Evolutionary conservation across 352 stramenopile species (phyloP), one percentile per base, ranked within the genome.

Genomic region (Pythium insidiosum): DNA sequence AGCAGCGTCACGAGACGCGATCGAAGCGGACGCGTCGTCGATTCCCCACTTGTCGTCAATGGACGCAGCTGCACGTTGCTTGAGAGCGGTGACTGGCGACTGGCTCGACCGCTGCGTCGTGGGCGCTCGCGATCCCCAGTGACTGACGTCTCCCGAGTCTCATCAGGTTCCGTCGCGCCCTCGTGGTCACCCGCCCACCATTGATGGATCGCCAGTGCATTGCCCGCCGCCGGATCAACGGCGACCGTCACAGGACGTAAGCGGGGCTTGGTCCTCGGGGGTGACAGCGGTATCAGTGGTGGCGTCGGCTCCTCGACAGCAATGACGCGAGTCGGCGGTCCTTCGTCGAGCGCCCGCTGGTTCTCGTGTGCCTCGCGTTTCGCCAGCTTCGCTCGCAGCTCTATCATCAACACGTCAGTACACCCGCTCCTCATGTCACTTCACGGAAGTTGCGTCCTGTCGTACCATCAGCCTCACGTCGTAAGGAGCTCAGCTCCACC

Each of bases 1-100:
- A 86, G 55, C 7, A 89, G 53, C 2, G 71, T 67, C 6, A 89
- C 69, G 6, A 86, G 49, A 11, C 76, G 66, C 18, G 73, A 53
- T 19, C 75, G 73, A 22, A 88, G 67, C 19, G 73, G 73, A 13
- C 64, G 54, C 19, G 28, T 15, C 9, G 9, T 33, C 9, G 9
- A 9, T 9, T 15, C 19, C 16, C 48, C 48, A 7, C 43, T 40
- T 13, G 46, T 56, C 9, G 53, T 56, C 37, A 48, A 37, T n/a
- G 54, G 39, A 16, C 40, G 22, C 20, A 28, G 40, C 9, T 15
- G 26, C 26, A 34, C 22, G 13, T 5, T 23, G 16, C n/a, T 34
- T 34, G 9, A 13, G 9, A 15, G 28, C 28, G 28, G 15, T 34
- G 15, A n/a, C n/a, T n/a, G n/a, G n/a, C n/a, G n/a, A n/a, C 7